phyloP scores from a whole-genome alignment of 2,329 filamentous ascomycete genomes.

The Pestalotiopsis sp. region DNA sequence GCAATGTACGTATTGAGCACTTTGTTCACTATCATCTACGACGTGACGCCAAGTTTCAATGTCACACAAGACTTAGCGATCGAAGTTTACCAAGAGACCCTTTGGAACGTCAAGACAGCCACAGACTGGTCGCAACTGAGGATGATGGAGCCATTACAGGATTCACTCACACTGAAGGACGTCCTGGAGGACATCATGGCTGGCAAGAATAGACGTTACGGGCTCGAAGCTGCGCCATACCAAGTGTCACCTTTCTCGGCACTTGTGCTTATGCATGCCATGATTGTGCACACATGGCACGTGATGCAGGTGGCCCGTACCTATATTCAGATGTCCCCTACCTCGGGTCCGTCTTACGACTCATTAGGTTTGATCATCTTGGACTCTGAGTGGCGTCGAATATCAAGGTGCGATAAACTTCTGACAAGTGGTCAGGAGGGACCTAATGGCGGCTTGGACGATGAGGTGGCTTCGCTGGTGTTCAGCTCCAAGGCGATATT shows the following conservation, averaged over 20 bases:
- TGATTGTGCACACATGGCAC: not conserved
- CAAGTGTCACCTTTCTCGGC: not conserved
- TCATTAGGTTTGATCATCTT: not conserved
- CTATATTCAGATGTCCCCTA: not conserved
- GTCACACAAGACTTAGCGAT: not conserved
- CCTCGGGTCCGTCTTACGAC: not conserved
- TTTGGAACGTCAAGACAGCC: not conserved
- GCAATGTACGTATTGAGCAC: not conserved
- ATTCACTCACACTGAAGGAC: not conserved
- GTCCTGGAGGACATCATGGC: not conserved
- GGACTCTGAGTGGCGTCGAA: not conserved
- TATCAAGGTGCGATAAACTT: not conserved
- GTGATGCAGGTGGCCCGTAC: not conserved
- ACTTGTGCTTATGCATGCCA: conserved; percentile 1
- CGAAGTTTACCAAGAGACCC: not conserved
- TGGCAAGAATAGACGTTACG: not conserved
- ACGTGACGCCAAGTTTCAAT: not conserved
- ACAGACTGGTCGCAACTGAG: not conserved
- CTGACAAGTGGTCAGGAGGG: not conserved
- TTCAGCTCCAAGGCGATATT: not conserved
- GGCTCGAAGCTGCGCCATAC: not conserved
- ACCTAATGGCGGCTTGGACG: not conserved
- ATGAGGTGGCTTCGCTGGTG: not conserved
- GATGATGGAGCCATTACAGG: not conserved
- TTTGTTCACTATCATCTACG: not conserved